Conservation (phyloP, 495 filamentous ascomycete genomes). For the Peziza echinospora region DNA sequence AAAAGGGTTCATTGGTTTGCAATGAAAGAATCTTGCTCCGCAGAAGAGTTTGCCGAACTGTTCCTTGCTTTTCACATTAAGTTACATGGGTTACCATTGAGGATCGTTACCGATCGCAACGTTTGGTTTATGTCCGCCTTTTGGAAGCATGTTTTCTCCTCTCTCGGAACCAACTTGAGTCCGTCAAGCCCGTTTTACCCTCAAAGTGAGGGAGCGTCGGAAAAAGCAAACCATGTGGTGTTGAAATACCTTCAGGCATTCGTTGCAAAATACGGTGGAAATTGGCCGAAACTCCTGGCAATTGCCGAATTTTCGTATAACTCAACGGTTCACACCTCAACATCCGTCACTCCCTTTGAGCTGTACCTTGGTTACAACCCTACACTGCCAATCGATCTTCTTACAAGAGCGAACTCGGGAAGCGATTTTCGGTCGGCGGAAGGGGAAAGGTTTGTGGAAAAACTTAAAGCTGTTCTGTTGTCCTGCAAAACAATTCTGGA, state of each 20-base stretch:
- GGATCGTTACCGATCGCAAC: not conserved
- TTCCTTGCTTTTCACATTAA: not conserved
- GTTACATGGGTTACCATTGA: not conserved
- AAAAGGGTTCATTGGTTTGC: slow-evolving; percentile 3
- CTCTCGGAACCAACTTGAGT: not conserved
- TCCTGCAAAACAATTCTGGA: no score
- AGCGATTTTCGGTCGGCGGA: not conserved
- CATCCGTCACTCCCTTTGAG: not conserved
- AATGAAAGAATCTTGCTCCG: not conserved
- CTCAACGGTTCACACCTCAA: not conserved
- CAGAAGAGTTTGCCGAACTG: not conserved
- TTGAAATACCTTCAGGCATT: not conserved
- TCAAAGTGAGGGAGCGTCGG: no score
- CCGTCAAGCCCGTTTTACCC: not conserved
- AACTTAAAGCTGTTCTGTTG: no score
- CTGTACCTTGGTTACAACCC: not conserved
- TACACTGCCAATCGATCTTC: not conserved
- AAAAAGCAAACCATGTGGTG: not conserved
- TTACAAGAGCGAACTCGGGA: not conserved
- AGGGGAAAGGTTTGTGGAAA: not conserved
- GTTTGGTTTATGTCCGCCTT: not conserved
- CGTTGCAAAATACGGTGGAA: not conserved
- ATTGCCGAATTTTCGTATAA: not conserved
- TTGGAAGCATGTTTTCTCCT: not conserved
- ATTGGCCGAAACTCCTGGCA: not conserved